Percentiles rank a stretch among this genome's conserved stretches.
These are phyloP conservation scores for Scedosporium aurantiacum DNA, from an alignment of 2,329 filamentous ascomycete genomes.

Conservation along the genomic window DNA sequence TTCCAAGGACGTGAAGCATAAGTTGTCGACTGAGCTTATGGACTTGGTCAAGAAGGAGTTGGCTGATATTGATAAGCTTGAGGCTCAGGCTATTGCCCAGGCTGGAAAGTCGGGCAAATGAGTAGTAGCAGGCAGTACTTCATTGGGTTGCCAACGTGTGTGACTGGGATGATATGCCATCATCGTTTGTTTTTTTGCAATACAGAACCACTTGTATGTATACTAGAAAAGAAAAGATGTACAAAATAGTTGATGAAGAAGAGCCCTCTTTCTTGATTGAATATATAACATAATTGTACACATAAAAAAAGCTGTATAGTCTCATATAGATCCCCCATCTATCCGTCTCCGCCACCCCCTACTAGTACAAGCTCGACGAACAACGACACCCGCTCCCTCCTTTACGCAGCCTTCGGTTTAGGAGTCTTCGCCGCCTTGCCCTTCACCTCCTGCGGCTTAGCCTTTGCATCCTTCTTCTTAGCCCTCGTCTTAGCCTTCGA, in stretches of 20 bases:
- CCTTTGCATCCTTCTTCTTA: neutral
- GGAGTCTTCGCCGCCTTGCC: neutral
- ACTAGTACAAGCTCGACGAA: neutral
- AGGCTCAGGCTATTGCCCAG: constrained; percentile 36
- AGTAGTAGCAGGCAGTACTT: neutral
- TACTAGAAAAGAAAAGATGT: constrained; percentile 2
- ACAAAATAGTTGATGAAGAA: neutral
- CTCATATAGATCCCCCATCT: neutral
- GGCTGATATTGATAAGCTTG: constrained; percentile 35
- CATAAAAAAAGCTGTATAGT: constrained; percentile 8
- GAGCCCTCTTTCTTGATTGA: neutral
- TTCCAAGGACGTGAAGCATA: constrained; percentile 35
- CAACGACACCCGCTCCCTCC: neutral
- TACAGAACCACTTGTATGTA: neutral
- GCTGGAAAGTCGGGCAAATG: constrained; percentile 18
- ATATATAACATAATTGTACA: neutral
- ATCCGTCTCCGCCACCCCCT: neutral
- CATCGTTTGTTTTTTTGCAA: neutral
- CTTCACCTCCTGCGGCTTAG: neutral
- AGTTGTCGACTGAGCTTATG: constrained; percentile 35
- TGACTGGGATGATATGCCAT: neutral
- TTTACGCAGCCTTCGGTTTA: neutral
- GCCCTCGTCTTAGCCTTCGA: neutral
- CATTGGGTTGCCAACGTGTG: neutral
- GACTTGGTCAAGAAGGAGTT: constrained; percentile 43